Conservation (phyloP, 73 alveolate genomes). For the Stentor coeruleus region DNA sequence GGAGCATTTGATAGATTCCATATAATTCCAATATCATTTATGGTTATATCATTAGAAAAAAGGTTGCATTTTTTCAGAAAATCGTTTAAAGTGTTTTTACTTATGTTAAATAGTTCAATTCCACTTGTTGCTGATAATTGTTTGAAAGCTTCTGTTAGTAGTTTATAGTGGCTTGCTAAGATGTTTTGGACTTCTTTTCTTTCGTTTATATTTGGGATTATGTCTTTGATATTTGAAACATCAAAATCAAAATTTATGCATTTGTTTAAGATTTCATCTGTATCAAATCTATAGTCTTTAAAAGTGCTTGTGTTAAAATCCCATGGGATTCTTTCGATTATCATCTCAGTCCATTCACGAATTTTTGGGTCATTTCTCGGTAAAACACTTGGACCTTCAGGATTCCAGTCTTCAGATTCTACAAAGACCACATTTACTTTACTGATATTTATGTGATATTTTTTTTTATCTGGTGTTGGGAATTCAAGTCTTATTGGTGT, state of each 20-base stretch:
- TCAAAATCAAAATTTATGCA: background rate
- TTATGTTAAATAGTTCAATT: background rate
- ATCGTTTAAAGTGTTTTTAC: background rate
- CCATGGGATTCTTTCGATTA: no score
- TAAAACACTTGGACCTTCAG: no score
- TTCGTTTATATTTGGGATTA: background rate
- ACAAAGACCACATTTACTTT: background rate
- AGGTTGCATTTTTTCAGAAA: background rate
- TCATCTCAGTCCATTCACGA: no score
- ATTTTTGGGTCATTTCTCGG: no score
- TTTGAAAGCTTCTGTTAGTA: background rate
- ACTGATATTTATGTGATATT: no score
- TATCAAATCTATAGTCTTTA: constrained; percentile 55
- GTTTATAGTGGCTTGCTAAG: background rate
- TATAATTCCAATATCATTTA: background rate
- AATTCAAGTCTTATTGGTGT: no score
- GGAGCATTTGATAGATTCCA: background rate
- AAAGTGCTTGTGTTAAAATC: constrained; percentile 50
- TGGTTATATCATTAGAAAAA: background rate
- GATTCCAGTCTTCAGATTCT: no score
- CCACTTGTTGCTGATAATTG: background rate
- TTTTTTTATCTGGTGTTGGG: no score
- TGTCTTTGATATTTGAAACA: background rate
- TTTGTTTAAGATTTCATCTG: constrained; percentile 42
- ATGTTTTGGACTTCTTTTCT: background rate